Evolutionary conservation across 2,329 filamentous ascomycete species (phyloP), one percentile per base, ranked within the genome.

Genomic region (Leptographium procerum): DNA sequence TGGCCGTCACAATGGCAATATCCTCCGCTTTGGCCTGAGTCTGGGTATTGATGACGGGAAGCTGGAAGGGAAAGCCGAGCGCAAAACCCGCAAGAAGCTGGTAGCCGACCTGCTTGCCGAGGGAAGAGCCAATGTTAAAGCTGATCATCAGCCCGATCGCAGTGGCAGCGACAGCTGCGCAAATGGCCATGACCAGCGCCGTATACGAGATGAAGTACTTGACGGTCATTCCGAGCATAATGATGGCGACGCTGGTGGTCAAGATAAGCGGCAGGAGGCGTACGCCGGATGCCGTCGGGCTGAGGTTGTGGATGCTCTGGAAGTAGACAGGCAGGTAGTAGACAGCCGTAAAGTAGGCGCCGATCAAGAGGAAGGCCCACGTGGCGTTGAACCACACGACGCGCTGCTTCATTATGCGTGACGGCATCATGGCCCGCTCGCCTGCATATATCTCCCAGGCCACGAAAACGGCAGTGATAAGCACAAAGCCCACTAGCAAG

Each of bases 301-400:
- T 67, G 24, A 68, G 67, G 19, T 68, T 69, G 56, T 70, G 71
- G 60, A 79, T 69, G 33, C 73, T 71, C 66, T 81, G 75, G 26
- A 81, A 78, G 69, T 77, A 80, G 59, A 79, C 69, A 0, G 77
- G 76, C 3, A 79, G 66, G 57, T 76, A 77, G 67, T 74, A 77
- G 1, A 76, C 66, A 0, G 72, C 65, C 0, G 78, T 62, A 59
- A 79, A 73, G 45, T 75, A 73, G 7, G 70, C 67, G 1, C 72
- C 70, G 13, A 73, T 72, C 26, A 78, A 69, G 54, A 75, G 70
- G 40, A 76, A 69, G 24, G 51, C 36, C 51, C 73, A 75, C 4
- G 73, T n/a, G 40, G 71, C 70, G 19, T 71, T 69, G 6, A 71
- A 65, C 66, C 69, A 72, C 14, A 81, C 29, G 11, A 34, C 70